These are phyloP conservation scores for Ophiocordyceps camponoti-rufipedis DNA, from an alignment of 2,329 filamentous ascomycete species.

Conservation along the genomic window DNA sequence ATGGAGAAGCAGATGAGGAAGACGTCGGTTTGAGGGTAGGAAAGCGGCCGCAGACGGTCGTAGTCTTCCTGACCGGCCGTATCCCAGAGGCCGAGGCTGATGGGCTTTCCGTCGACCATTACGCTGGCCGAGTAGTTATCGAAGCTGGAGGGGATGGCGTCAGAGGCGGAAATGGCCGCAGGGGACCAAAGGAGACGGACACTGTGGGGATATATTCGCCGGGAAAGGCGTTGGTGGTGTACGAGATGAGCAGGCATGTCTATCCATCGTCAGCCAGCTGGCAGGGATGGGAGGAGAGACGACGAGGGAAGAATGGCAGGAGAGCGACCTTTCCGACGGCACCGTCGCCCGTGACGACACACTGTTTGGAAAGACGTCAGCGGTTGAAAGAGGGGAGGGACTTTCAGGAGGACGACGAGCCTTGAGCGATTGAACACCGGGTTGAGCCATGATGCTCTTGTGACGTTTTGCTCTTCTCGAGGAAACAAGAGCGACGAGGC, in stretches of 20 bases:
- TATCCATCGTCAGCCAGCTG: constrained; percentile 20
- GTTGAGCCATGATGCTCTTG: constrained; percentile 43
- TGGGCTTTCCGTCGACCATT: constrained; percentile 96
- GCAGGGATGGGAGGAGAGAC: not conserved
- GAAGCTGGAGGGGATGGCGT: constrained; percentile 39
- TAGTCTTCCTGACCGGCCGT: constrained; percentile 98
- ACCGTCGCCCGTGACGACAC: constrained; percentile 97
- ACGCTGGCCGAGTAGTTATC: constrained; percentile 99
- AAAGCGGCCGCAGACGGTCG: constrained; percentile 82
- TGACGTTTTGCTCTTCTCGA: not conserved
- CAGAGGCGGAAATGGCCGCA: not conserved
- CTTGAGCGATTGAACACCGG: constrained; percentile 78
- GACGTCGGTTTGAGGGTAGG: constrained; percentile 95
- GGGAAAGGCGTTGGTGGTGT: constrained; percentile 99
- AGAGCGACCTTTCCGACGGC: constrained; percentile 77
- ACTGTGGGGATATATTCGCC: constrained; percentile 99
- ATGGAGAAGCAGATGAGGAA: constrained; percentile 98
- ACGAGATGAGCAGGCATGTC: constrained; percentile 98
- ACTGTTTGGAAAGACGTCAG: constrained; percentile 35
- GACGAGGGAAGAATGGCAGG: not conserved
- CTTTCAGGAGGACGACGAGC: constrained; percentile 24
- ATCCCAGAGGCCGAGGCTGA: constrained; percentile 95
- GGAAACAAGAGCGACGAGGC: not conserved
- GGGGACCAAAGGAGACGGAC: constrained; percentile 32
- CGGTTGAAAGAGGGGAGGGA: not conserved